These are phyloP conservation scores for Scytalidium sp. DNA, from an alignment of 2,329 filamentous ascomycete species.

Conservation along the genomic window DNA sequence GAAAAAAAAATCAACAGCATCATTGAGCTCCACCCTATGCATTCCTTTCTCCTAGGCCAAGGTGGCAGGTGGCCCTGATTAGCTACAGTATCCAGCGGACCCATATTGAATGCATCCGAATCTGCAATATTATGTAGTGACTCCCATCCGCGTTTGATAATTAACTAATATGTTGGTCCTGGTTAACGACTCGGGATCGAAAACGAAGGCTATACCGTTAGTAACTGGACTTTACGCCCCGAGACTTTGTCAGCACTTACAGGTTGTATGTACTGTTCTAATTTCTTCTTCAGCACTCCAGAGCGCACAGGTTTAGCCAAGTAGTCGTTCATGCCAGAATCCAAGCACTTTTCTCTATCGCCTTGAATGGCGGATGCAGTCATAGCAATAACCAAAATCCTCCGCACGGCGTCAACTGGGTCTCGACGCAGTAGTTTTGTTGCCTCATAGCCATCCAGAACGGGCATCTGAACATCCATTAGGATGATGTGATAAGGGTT, in stretches of 20 bases:
- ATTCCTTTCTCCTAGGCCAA: too few relatives aligned
- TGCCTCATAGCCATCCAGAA: conserved; percentile 88
- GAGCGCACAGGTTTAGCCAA: conserved; percentile 92
- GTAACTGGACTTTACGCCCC: neutral
- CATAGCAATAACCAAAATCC: conserved; percentile 94
- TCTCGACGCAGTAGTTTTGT: conserved; percentile 81
- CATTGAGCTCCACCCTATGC: too few relatives aligned
- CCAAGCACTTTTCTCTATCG: conserved; percentile 91
- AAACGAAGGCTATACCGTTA: neutral
- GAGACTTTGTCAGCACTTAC: conserved; percentile 11
- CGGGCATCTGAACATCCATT: conserved; percentile 97
- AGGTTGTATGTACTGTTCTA: conserved; percentile 60
- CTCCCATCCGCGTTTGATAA: too few relatives aligned
- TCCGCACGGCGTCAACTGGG: conserved; percentile 69
- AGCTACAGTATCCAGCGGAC: too few relatives aligned
- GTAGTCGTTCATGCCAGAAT: conserved; percentile 97
- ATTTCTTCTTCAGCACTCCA: conserved; percentile 79
- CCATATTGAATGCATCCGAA: neutral
- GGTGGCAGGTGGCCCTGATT: too few relatives aligned
- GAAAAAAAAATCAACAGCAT: too few relatives aligned
- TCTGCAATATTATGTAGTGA: neutral
- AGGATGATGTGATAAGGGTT: conserved; percentile 84
- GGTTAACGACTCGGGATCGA: neutral
- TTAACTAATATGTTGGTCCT: neutral
- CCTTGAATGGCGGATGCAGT: conserved; percentile 93